Percentiles rank a stretch among this genome's conserved stretches.
Evolutionary conservation across 345 rosid species (phyloP).

Genomic region (Pistacia atlantica): DNA sequence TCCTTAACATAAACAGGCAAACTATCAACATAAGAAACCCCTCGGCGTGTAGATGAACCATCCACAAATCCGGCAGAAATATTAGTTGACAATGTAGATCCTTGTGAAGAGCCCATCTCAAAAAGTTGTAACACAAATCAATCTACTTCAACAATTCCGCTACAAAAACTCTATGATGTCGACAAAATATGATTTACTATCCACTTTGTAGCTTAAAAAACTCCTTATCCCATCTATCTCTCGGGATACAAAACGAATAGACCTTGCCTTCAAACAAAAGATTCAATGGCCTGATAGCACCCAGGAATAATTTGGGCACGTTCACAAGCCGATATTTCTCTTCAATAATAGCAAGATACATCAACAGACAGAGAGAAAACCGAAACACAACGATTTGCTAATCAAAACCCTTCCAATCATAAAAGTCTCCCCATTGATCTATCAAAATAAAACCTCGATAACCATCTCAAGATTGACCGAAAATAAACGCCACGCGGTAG

Average conservation of each 20-base stretch:
- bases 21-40: constrained; percentile 49
- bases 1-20: constrained; percentile 85
- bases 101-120: constrained; percentile 69
- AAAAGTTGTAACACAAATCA: constrained; percentile 19
- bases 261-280: constrained; percentile 37
- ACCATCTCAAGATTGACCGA: background rate
- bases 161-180: background rate
- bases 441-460: constrained; percentile 6
- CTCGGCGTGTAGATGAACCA: constrained; percentile 43
- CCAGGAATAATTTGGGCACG: constrained; percentile 46
- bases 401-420: constrained; percentile 31
- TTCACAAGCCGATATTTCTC: constrained; percentile 66
- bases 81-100: constrained; percentile 66
- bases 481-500: background rate
- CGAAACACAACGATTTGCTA: constrained; percentile 26
- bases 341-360: constrained; percentile 57
- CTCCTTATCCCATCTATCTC: constrained; percentile 92
- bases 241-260: constrained; percentile 48
- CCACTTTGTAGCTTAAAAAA: constrained; percentile 62
- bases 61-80: constrained; percentile 67
- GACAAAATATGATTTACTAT: constrained; percentile 27
- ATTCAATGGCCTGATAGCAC: constrained; percentile 62
- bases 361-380: constrained; percentile 47
- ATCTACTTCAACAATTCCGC: constrained; percentile 14
- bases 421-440: constrained; percentile 26